phyloP scores from a whole-genome alignment of 2,329 filamentous ascomycete genomes.

The Metarhizium rileyi region DNA sequence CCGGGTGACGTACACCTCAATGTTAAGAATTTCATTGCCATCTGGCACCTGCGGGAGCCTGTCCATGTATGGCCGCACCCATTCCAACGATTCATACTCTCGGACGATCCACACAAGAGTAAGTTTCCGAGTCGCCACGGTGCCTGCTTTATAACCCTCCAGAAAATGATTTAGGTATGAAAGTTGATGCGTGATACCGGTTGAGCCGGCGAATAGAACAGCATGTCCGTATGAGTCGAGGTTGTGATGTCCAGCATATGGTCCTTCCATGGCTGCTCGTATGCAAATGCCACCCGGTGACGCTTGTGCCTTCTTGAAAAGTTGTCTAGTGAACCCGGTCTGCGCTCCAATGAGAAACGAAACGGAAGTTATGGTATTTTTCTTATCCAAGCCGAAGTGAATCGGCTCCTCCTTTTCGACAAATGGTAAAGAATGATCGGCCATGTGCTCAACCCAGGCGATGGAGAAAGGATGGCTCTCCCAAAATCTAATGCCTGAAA shows the following conservation, averaged over 20 bases:
- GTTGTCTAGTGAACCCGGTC: slow-evolving; percentile 75
- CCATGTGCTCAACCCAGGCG: slow-evolving; percentile 57
- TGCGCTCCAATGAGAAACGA: slow-evolving; percentile 82
- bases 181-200: slow-evolving; percentile 91
- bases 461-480: slow-evolving; percentile 73
- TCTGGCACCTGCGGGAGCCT: slow-evolving; percentile 66
- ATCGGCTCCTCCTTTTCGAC: slow-evolving; percentile 33
- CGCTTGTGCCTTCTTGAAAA: slow-evolving; percentile 59
- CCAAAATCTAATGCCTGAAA: slow-evolving; percentile 56
- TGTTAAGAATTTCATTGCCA: slow-evolving; percentile 71
- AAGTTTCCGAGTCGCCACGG: slow-evolving; percentile 69
- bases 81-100: slow-evolving; percentile 79
- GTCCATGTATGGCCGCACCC: slow-evolving; percentile 82
- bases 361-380: slow-evolving; percentile 43
- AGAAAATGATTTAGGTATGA: slow-evolving; percentile 76
- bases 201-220: slow-evolving; percentile 83
- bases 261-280: slow-evolving; percentile 75
- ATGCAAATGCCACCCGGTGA: slow-evolving; percentile 48
- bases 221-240: slow-evolving; percentile 89
- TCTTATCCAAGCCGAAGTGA: slow-evolving; percentile 28
- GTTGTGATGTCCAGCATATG: slow-evolving; percentile 74
- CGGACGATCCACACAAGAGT: slow-evolving; percentile 90
- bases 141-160: slow-evolving; percentile 56
- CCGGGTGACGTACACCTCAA: slow-evolving; percentile 84
- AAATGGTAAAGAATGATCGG: slow-evolving; percentile 27